phyloP scores from a whole-genome alignment of 768 basidiomycete genomes.

The Leccinum obscurum region DNA sequence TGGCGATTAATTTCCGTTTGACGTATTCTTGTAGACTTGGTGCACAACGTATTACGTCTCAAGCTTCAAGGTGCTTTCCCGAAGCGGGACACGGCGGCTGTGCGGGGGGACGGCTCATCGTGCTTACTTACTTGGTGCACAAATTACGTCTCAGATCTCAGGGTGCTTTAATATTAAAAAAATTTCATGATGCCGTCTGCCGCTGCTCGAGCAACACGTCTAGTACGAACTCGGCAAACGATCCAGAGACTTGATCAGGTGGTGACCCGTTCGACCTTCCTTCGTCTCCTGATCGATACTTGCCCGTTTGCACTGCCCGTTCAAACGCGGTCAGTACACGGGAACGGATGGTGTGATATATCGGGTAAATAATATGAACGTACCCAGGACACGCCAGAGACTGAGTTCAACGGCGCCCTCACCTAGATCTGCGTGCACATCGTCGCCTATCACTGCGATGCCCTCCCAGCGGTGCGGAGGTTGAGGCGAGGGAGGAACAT shows the following conservation, averaged over 20 bases:
- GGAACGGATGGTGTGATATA: background rate
- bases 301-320: conserved; percentile 60
- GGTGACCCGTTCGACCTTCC: conserved; percentile 1
- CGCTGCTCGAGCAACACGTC: conserved; percentile 37
- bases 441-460: conserved; percentile 64
- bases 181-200: too few species aligned
- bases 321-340: background rate
- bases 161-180: too few species aligned
- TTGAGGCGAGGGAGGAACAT: too few species aligned
- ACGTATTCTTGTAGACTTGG: too few species aligned
- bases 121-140: too few species aligned
- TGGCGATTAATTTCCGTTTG: too few species aligned
- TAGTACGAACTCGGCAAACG: conserved; percentile 51
- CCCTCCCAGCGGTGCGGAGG: conserved; percentile 7
- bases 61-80: too few species aligned
- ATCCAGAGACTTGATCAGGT: conserved; percentile 32
- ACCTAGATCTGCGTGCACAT: conserved; percentile 63
- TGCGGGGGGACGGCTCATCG: too few species aligned
- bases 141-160: too few species aligned
- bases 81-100: too few species aligned
- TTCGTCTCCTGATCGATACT: conserved; percentile 66
- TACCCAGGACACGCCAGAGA: conserved; percentile 64
- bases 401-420: conserved; percentile 59
- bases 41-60: too few species aligned
- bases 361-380: conserved; percentile 12